Conservation (phyloP, 495 filamentous ascomycete genomes). For the Hyaloscypha bicolor region DNA sequence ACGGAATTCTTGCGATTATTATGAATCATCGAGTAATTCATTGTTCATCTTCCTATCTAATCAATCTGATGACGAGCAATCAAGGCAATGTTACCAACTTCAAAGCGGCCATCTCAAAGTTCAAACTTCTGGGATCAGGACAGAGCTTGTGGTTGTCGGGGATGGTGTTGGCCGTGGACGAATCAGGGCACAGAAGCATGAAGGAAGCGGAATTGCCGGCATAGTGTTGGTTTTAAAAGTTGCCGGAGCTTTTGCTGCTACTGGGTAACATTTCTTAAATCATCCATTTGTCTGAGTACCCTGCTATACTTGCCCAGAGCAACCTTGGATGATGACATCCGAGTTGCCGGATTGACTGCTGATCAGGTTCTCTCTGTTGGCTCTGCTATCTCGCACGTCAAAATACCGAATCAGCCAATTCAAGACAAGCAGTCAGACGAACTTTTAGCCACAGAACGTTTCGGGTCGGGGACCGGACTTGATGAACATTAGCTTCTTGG, state of each 20-base stretch:
- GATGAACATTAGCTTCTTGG: background rate
- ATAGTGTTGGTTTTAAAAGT: conserved; percentile 88
- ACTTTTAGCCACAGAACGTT: background rate
- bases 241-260: conserved; percentile 76
- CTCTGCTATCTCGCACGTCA: background rate
- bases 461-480: background rate
- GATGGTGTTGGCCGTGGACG: conserved; percentile 91
- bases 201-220: conserved; percentile 84
- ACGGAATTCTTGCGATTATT: too few relatives aligned
- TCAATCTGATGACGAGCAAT: too few relatives aligned
- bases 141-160: conserved; percentile 88
- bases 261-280: conserved; percentile 49
- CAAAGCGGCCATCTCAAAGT: conserved; percentile 88
- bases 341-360: conserved; percentile 1
- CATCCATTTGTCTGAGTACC: conserved; percentile 63
- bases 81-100: conserved; percentile 80
- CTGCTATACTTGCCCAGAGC: conserved; percentile 80
- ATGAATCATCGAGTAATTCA: too few relatives aligned
- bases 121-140: conserved; percentile 69
- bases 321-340: background rate
- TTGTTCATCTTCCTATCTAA: too few relatives aligned
- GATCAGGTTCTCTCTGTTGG: conserved; percentile 3
- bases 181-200: conserved; percentile 79
- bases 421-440: background rate
- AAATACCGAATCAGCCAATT: background rate